These are phyloP conservation scores for Ephemerocybe angulata DNA, from an alignment of 768 basidiomycete species.

Conservation along the genomic window DNA sequence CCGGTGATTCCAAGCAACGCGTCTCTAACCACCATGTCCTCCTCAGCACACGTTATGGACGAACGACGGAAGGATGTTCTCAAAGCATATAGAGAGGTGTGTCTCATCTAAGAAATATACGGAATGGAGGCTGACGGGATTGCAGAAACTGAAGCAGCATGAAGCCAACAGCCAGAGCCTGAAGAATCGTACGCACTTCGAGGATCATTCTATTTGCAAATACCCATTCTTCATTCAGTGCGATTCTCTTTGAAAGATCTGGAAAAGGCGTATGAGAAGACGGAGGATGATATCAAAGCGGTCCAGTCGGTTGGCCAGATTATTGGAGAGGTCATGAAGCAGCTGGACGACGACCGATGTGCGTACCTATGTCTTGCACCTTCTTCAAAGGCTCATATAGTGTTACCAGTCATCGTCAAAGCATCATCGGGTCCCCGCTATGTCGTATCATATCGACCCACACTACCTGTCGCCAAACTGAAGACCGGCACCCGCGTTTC, in stretches of 20 bases:
- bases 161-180: conserved; percentile 81
- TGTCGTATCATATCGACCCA: conserved; percentile 94
- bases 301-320: conserved; percentile 99
- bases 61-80: conserved; percentile 71
- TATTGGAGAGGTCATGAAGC: conserved; percentile 98
- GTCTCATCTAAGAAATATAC: not conserved
- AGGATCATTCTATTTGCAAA: not conserved
- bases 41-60: conserved; percentile 60
- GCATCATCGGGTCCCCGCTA: conserved; percentile 98
- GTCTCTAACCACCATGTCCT: conserved; percentile 23
- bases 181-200: conserved; percentile 74
- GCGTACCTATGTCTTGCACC: conserved; percentile 27
- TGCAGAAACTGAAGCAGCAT: conserved; percentile 92
- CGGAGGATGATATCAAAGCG: conserved; percentile 98
- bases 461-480: conserved; percentile 86
- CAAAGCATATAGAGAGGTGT: conserved; percentile 73
- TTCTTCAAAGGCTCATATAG: not conserved
- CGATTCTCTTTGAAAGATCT: conserved; percentile 88
- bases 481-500: conserved; percentile 94
- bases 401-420: conserved; percentile 85
- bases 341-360: conserved; percentile 97
- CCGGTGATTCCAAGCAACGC: not conserved
- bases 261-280: conserved; percentile 88
- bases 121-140: conserved; percentile 10
- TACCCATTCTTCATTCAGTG: conserved; percentile 43